Base-by-base conservation (phyloP, 108 stramenopile species). In the Ochromonas danica region DNA sequence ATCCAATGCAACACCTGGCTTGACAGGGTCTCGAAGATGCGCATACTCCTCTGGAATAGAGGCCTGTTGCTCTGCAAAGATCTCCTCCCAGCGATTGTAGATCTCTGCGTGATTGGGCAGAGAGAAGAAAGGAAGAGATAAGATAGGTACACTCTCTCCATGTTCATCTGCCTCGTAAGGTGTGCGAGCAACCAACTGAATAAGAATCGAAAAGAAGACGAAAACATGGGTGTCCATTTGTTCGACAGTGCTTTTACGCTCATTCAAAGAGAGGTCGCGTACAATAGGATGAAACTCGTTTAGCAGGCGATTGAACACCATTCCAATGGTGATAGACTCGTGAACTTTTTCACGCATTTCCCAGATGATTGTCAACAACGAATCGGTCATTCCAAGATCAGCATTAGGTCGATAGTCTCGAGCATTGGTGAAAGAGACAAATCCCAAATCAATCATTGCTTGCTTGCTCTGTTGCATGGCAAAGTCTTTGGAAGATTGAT, bases 291-390 rank as follows among this genome's bases (percentile, higher is more conserved):
- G 6, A 33, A 75, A 75, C 36, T 75, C 36, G 10, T 75, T 33
- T 3, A 57, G 3, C 10, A 75, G 3, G 27, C 10, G 14, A 31
- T 17, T 17, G 43, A 75, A 75, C 31, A 27, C 38, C n/a, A 17
- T 30, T 3, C 72, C 72, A 6, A 75, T 38, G 10, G 72, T 60
- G 51, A 75, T 75, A 33, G 14, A 35, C 45, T 75, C 72, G 17
- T 45, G 10, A 6, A 36, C 25, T 6, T 42, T 27, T 6, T 42
- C 31, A 10, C 72, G 14, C 40, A 75, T 30, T 33, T 75, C 72
- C 72, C 72, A 75, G 14, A 75, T 75, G n/a, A 75, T 57, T 6
- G 45, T 14, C n/a, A 75, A 33, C 10, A 75, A 10, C 14, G 25
- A 6, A 6, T 33, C 6, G 36, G 36, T 75, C 14, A 33, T 10